A percentile compares a stretch with the other conserved stretches of the same genome.
Conservation (phyloP, 371 early-diverging fungal species). For the Rhizomucor miehei region DNA sequence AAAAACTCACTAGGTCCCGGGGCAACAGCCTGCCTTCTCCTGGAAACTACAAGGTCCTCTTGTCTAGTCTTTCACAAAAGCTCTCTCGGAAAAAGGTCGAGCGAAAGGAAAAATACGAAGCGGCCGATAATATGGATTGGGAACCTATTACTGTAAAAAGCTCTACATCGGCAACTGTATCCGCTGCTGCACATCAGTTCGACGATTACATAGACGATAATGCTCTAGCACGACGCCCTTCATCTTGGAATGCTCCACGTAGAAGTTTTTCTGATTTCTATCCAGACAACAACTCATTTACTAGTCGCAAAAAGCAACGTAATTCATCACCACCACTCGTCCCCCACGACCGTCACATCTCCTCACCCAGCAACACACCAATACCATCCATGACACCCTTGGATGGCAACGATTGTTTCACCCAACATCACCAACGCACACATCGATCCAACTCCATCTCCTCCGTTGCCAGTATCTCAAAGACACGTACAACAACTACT, state of each 20-base stretch:
- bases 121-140: neutral
- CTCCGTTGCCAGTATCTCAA: constrained; percentile 26
- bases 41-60: constrained; percentile 23
- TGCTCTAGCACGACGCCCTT: neutral
- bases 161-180: no score
- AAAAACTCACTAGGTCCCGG: neutral
- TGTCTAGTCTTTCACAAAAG: constrained; percentile 52
- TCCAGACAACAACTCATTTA: no score
- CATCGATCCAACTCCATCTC: constrained; percentile 31
- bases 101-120: constrained; percentile 26
- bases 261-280: neutral
- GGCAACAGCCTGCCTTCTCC: neutral
- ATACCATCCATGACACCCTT: constrained; percentile 1
- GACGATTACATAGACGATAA: no score
- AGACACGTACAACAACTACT: constrained; percentile 31
- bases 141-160: no score
- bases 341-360: neutral
- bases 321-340: no score
- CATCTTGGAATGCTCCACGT: neutral
- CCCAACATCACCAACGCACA: constrained; percentile 2
- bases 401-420: neutral
- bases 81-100: constrained; percentile 42
- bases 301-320: no score
- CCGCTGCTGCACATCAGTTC: no score
- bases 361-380: constrained; percentile 10